Evolutionary conservation across 1,139 yeast species (phyloP), one percentile per base, ranked within the genome.

Genomic region (Suhomyces bokatorum): DNA sequence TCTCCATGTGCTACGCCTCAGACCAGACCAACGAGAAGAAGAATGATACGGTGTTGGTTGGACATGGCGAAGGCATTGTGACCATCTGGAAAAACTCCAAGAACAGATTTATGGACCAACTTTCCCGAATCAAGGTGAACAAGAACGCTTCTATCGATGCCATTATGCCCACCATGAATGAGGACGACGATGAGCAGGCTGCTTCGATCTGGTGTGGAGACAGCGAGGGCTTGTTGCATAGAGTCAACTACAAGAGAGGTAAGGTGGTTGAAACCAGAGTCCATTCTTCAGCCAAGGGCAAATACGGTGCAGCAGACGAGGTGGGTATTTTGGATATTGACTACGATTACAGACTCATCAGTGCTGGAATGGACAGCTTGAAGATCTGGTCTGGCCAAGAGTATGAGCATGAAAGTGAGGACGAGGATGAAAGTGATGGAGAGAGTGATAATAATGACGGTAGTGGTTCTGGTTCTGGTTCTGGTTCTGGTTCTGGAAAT

Each of bases 1-100:
- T 91, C 40, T 76, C 93, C 39, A 86, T 90, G 62, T 73, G 88
- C 39, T 84, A 78, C 66, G 78, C 85, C 0, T 60, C 70, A 1
- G 87, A 84, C 50, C 57, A 53, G 42, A 57, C 63, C 17, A 62
- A 55, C 33, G 81, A 78, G n/a, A 71, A 74, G 20, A 78, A 77
- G 32, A 84, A 80, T 47, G 89, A 84, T 35, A 72, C 78, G 3
- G 82, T 83, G 3, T 72, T 84, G 16, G 87, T 86, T 0, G 83
- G 91, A 56, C 91, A 90, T 82, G 91, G 96, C 3, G 95, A 87
- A 60, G 98, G 98, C 2, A 79, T 89, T n/a, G 76, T 89, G 6
- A 89, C 98, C 0, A 73, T 87, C n/a, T 93, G 98, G 99, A 83
- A 81, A 54, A 81, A 85, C 35, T 73, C 79, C 34, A 80, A 80